Base-by-base conservation (phyloP, 441 rosid genomes). In the Oxalis stricta region DNA sequence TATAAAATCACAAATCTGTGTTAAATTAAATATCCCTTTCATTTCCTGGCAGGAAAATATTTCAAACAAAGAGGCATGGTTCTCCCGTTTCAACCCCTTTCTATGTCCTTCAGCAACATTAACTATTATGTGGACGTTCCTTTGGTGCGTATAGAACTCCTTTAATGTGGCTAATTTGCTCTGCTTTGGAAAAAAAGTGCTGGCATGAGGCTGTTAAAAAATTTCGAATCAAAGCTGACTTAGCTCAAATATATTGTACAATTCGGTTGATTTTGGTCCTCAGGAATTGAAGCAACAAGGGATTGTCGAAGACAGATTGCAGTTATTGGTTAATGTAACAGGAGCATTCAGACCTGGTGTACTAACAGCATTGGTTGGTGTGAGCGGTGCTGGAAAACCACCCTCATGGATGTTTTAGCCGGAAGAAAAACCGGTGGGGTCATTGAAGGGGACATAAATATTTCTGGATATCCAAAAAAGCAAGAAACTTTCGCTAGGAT, bases 351-450 rank as follows among this genome's bases (percentile, higher is more conserved):
- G 94, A 60, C 94, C 95, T 4, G 72, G 88, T 23, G 83, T 88
- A 18, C 94, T 88, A 35, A 88, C 97, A 32, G 97, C 97, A 36
- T 56, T 88, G 46, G 95, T 88, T 32, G 97, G 97, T 61, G 86
- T 84, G 20, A 88, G 97, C 58, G 95, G 97, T 50, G 97, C 95
- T 2, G 97, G 97, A 88, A 88, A 58, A 88, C 97, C 35, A 88
- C 97, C 18, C 95, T 88, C 49, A 89, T 89, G 97, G 97, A 84
- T 69, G 97, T 85, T 60, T 70, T 89, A 71, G 87, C 95, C 16
- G 97, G 97, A 38, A 71, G 97, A 51, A 89, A 89, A 73, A 89
- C 94, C 22, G 97, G 95, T 34, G 95, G 97, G 51, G 22, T 70
- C 36, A 76, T 82, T 24, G 94, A 84, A 71, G 97, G 95, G 48